Percentiles rank a stretch among this genome's conserved stretches.
Conservation (phyloP, 2,329 filamentous ascomycete genomes). For the Botrytis byssoidea region DNA sequence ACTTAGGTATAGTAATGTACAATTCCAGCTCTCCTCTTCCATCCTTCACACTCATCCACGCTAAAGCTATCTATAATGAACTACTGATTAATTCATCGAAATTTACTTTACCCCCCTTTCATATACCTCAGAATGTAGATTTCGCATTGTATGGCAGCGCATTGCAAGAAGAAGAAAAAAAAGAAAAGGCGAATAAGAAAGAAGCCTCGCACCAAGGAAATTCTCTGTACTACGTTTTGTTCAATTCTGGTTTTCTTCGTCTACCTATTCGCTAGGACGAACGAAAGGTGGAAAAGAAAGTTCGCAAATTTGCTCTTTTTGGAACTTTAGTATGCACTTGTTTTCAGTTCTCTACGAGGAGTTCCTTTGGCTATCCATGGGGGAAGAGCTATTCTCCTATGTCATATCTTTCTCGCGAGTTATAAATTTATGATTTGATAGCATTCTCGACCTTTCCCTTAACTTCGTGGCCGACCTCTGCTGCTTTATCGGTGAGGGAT, state of each 20-base stretch:
- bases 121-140: not conserved
- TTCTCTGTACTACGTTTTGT: not conserved
- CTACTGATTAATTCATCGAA: not conserved
- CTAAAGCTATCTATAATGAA: not conserved
- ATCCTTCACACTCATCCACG: not conserved
- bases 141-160: not conserved
- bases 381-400: not conserved
- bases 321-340: not conserved
- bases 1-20: slow-evolving; percentile 3
- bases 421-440: slow-evolving; percentile 39
- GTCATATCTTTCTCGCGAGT: not conserved
- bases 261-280: not conserved
- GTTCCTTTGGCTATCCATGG: not conserved
- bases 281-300: not conserved
- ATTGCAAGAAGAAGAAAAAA: not conserved
- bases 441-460: slow-evolving; percentile 40
- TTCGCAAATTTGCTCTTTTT: not conserved
- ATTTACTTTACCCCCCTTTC: not conserved
- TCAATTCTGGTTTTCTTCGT: not conserved
- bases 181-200: not conserved
- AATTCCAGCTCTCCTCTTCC: not conserved
- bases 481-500: slow-evolving; percentile 31
- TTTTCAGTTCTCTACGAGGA: not conserved
- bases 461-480: slow-evolving; percentile 21
- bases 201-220: not conserved